A percentile compares a stretch with the other conserved stretches of the same genome.
Evolutionary conservation across 805 yeast genomes (phyloP).

Genomic region (Saccharomycopsis schoenii): DNA sequence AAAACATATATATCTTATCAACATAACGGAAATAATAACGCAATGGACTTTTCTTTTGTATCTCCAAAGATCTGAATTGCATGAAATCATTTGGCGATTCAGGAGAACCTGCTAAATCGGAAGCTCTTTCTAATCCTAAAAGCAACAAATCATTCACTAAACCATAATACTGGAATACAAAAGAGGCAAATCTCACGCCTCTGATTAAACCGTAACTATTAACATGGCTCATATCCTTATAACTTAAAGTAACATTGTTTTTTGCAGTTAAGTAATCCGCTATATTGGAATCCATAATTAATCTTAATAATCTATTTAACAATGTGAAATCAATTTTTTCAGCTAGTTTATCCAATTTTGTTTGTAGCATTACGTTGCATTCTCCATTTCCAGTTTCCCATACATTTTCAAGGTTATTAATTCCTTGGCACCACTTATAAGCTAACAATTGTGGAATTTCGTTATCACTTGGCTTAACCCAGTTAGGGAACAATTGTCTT

Average conservation of each 20-base stretch:
- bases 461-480: constrained; percentile 92
- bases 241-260: constrained; percentile 71
- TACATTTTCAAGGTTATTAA: constrained; percentile 64
- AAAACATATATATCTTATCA: constrained; percentile 72
- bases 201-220: constrained; percentile 81
- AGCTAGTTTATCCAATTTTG: constrained; percentile 56
- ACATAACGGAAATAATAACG: constrained; percentile 60
- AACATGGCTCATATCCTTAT: constrained; percentile 91
- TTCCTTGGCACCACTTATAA: constrained; percentile 90
- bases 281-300: constrained; percentile 78
- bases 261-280: constrained; percentile 94
- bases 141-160: constrained; percentile 71
- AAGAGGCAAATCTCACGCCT: constrained; percentile 86
- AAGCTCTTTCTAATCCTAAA: constrained; percentile 79
- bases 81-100: constrained; percentile 66
- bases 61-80: constrained; percentile 49
- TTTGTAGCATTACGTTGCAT: constrained; percentile 75
- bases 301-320: constrained; percentile 66
- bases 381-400: constrained; percentile 77
- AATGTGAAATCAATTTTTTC: constrained; percentile 87
- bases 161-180: constrained; percentile 85
- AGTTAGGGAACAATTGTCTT: constrained; percentile 79
- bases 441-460: constrained; percentile 89
- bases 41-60: constrained; percentile 36
- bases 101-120: constrained; percentile 75